These are phyloP conservation scores for Boletus coccyginus DNA, from an alignment of 768 basidiomycete genomes.

Conservation along the genomic window DNA sequence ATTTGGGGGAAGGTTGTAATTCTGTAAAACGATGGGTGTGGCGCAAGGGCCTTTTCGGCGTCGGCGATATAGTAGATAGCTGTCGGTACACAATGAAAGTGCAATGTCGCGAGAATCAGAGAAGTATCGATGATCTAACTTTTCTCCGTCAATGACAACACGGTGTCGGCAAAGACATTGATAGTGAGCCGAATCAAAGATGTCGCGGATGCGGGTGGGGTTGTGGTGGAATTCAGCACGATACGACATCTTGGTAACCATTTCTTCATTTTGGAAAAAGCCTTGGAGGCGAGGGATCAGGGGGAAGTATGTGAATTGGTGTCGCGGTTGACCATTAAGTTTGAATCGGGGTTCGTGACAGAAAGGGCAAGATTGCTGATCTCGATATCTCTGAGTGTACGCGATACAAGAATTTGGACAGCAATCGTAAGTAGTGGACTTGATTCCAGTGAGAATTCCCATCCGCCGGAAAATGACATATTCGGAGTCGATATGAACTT, in stretches of 20 bases:
- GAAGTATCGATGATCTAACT: not conserved
- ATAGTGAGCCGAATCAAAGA: not conserved
- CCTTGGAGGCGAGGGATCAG: not conserved
- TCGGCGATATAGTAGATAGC: not conserved
- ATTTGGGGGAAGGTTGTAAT: no score
- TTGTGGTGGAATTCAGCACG: not conserved
- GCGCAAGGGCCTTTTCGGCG: not conserved
- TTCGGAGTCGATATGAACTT: no score
- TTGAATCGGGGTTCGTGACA: not conserved
- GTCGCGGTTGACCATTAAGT: no score
- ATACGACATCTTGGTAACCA: not conserved
- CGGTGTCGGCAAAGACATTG: not conserved
- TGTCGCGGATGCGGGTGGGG: not conserved
- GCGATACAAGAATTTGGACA: not conserved
- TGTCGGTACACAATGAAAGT: not conserved
- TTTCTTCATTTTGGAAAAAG: not conserved
- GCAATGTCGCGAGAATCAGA: not conserved
- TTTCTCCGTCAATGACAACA: not conserved
- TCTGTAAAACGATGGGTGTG: no score
- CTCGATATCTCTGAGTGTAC: not conserved
- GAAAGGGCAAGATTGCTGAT: not conserved
- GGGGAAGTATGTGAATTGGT: not conserved
- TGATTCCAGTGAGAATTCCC: no score
- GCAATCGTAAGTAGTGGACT: not conserved
- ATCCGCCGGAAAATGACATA: no score